These are phyloP conservation scores for Boletus insuetus DNA, from an alignment of 768 basidiomycete genomes.

Conservation along the genomic window DNA sequence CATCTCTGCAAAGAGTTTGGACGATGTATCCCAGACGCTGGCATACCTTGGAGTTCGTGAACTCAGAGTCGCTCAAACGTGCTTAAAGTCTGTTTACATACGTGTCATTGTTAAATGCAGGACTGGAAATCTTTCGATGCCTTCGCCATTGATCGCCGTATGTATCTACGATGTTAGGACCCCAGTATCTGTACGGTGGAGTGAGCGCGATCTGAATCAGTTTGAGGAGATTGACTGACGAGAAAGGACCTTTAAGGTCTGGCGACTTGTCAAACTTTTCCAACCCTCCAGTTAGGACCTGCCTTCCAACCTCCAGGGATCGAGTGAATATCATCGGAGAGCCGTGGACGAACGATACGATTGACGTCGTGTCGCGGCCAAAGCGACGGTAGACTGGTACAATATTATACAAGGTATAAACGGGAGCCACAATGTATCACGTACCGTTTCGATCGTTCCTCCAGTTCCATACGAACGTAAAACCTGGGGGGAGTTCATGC, in stretches of 20 bases:
- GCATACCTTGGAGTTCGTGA: conserved; percentile 3
- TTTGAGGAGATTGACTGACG: not conserved
- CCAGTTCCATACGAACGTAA: conserved; percentile 20
- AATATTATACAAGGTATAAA: too few species aligned
- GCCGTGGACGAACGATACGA: conserved; percentile 16
- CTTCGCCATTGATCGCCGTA: conserved; percentile 18
- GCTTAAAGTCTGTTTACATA: not conserved
- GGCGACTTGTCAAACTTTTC: not conserved
- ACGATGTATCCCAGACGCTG: conserved; percentile 12
- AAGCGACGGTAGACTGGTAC: too few species aligned
- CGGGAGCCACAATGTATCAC: not conserved
- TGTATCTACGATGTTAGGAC: conserved; percentile 14
- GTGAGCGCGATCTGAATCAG: not conserved
- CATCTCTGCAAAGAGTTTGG: conserved; percentile 16
- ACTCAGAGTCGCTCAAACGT: not conserved
- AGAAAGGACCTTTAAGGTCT: not conserved
- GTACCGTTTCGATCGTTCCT: conserved; percentile 13
- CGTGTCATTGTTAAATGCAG: conserved; percentile 22
- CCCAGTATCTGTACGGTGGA: conserved; percentile 17
- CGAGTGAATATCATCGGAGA: conserved; percentile 15
- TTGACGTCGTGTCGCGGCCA: conserved; percentile 10
- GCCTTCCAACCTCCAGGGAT: conserved; percentile 16
- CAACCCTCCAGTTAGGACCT: conserved; percentile 8
- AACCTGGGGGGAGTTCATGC: too few species aligned
- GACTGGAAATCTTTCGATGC: conserved; percentile 16